Base-by-base conservation (phyloP, 2,329 filamentous ascomycete species). In the Blastomyces emzantsi region DNA sequence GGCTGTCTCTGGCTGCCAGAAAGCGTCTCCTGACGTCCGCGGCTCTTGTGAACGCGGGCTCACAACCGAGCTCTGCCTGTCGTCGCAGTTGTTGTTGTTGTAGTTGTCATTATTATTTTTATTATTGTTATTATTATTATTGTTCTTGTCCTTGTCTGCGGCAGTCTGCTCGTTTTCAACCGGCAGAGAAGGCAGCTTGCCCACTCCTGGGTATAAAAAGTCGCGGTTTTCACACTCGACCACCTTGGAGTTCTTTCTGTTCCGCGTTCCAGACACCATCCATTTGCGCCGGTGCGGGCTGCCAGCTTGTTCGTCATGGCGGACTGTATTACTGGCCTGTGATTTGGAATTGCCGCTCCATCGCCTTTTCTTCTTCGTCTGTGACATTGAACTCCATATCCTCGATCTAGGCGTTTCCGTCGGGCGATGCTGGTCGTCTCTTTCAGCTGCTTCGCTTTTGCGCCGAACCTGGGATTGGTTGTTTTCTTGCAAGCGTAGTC, bases 141-240 rank as follows among this genome's bases (percentile, higher is more conserved):
- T 13, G 9, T 13, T 45, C 43, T 43, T 30, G 13, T 54, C 19
- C 19, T 49, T 60, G 17, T 49, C 58, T 30, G 58, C 11, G 4
- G 7, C 25, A 41, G 45, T 30, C 25, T 19, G 47, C 28, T 39
- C 47, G 60, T 25, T 17, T 1, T 43, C 36, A 13, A 22, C 1
- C 28, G 51, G 25, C 19, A 54, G 22, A 41, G 60, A 41, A 22
- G 60, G 60, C n/a, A 61, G 60, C 47, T 25, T 54, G 30, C 60
- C 51, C 7, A 61, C 33, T 52, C 60, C 60, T 30, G 60, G 60
- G 22, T 61, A 61, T 52, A 61, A 30, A 49, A 61, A 61, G 45
- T 61, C 60, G 33, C 47, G 60, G 22, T 55, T 33, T 39, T 61
- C 28, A 22, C 28, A 60, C 25, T 60, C 58, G 22, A 49, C 30